Base-by-base conservation (phyloP, 1,284 basidiomycete genomes). In the Sphaerobolus stellatus region DNA sequence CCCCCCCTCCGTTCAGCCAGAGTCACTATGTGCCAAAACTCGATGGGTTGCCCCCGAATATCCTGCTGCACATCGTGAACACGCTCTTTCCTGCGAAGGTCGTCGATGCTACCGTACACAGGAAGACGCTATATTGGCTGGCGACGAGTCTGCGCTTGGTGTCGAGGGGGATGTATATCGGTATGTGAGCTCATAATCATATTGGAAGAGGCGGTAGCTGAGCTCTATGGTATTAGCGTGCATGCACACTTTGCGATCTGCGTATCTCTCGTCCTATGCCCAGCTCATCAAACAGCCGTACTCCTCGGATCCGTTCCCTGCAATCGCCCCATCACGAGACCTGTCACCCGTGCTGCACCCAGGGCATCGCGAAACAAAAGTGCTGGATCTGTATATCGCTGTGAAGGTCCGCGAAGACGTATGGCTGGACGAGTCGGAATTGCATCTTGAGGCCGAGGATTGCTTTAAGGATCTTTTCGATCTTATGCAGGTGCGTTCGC, bases 381-480 rank as follows among this genome's bases (percentile, higher is more conserved):
- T 86, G n/a, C 78, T 91, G 27, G 89, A 91, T 71, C 75, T 78
- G 58, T 91, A 88, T 74, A 84, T 91, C 54, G 80, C 81, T 6
- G 79, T 90, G 61, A 88, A 88, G 68, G 85, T 88, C 52, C 82
- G 79, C 30, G 85, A 90, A 63, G 88, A 91, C 66, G 77, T 88
- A 36, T 83, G 83, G 74, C 70, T 75, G 47, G 88, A 90, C 66
- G 85, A 87, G 48, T 77, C 79, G 1, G 82, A 83, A 65, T 75
- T 90, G 18, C 86, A 90, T 60, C 78, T 88, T 43, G 84, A 85
- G 61, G 75, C 84, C 22, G 83, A 84, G 47, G 88, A 90, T 64
- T 76, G 78, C 11, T 88, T 86, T 72, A 81, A 80, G 58, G 88
- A 91, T 61, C 70, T 91, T 16, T 91, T 91, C 66, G 84, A 86